Evolutionary conservation across 192 early-diverging fungal species (phyloP).

Genomic region (Phlyctochytrium planicorne): DNA sequence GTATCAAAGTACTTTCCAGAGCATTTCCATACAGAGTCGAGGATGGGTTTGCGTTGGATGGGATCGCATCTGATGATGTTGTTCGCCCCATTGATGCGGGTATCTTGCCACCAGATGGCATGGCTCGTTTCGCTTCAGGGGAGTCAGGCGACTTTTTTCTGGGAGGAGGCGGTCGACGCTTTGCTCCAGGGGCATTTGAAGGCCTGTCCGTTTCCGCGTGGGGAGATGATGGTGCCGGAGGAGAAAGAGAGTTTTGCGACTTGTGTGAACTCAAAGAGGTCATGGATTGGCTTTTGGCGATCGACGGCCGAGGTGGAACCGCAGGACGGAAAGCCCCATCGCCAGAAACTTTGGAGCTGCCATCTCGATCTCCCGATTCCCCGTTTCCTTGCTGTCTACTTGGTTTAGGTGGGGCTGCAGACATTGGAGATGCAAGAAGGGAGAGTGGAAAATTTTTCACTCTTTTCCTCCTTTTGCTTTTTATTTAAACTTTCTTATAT

Average conservation of each 20-base stretch:
- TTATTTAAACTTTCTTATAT: background rate
- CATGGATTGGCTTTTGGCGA: conserved; percentile 7
- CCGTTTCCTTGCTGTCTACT: background rate
- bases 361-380: background rate
- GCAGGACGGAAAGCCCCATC: background rate
- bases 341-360: too few species aligned
- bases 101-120: background rate
- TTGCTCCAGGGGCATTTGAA: background rate
- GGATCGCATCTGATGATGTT: background rate
- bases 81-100: background rate
- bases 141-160: background rate
- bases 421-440: background rate
- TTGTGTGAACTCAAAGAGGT: background rate
- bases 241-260: background rate
- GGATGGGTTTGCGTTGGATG: background rate
- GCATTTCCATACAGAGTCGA: background rate
- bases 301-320: conserved; percentile 3
- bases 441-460: background rate
- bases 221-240: too few species aligned
- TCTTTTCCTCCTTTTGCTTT: background rate
- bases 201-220: background rate
- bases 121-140: background rate
- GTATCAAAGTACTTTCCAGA: background rate
- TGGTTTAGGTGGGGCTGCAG: too few species aligned
- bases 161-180: background rate